Base-by-base conservation (phyloP, 208 protist genomes). In the Trypanosoma scelopori region DNA sequence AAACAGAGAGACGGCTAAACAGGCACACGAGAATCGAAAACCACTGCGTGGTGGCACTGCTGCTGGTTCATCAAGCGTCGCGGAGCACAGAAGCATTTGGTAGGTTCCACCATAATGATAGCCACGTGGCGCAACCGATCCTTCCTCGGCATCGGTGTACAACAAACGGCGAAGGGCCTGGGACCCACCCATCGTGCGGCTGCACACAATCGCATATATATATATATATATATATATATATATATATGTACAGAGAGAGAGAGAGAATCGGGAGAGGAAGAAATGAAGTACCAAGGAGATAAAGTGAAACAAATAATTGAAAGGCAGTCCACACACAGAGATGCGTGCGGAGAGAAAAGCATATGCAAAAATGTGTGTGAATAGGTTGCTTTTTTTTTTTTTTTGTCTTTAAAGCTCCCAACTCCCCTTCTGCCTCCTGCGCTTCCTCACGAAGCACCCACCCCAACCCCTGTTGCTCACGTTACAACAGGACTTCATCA, bases 51-150 rank as follows among this genome's bases (percentile, higher is more conserved):
- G 88, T 12, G 69, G 55, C 15, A 89, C 74, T 4, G 74, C 74
- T 3, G 83, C 80, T 0, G 85, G 83, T 47, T 87, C 81, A n/a
- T 76, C 28, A 28, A 89, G 65, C 13, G 42, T 55, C 5, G 79
- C 56, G 12, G 81, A 66, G 48, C 63, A 64, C 20, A 92, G 47
- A 16, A 89, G 78, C 9, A 83, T 64, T 11, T 76, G 73, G 67
- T 92, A 91, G 11, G 74, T 65, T n/a, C 83, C 85, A 11, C 73
- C 59, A 60, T 71, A 85, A 75, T 92, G 88, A 59, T 89, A 91
- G 13, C 88, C 84, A 46, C 84, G 80, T 18, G 76, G 59, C 18
- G 69, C 70, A 25, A 85, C 74, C 45, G 74, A 60, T 18, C 76
- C 75, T 42, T 81, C 69, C 42, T 91, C 83, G 4, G 60, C 55